These are phyloP conservation scores for Chlorella vulgaris DNA, from an alignment of 139 green algal species.

Conservation along the genomic window DNA sequence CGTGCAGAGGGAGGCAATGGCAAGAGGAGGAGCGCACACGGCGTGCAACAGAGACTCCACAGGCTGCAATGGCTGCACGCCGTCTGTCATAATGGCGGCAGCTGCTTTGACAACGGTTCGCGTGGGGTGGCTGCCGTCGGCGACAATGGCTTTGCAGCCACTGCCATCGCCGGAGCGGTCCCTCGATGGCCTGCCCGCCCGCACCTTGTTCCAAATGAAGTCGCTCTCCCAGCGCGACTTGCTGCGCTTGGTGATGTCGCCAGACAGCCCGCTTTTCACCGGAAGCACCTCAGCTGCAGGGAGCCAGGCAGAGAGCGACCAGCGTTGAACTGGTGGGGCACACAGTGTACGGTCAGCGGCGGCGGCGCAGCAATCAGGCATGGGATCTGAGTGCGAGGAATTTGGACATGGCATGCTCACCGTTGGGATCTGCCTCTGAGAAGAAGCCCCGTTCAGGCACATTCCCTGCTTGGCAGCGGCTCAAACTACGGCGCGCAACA, in stretches of 20 bases:
- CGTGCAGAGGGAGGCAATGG: neutral
- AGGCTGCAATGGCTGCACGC: too few species aligned
- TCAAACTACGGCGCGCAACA: neutral
- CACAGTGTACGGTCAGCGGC: too few species aligned
- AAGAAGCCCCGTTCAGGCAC: slow-evolving; percentile 55
- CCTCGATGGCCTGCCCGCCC: neutral
- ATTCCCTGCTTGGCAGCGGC: slow-evolving; percentile 17
- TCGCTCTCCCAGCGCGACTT: slow-evolving; percentile 73
- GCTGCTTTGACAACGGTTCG: too few species aligned
- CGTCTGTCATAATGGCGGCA: too few species aligned
- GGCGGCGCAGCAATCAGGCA: too few species aligned
- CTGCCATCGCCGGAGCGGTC: neutral
- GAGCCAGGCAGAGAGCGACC: too few species aligned
- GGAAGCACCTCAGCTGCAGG: slow-evolving; percentile 47
- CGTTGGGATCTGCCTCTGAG: slow-evolving; percentile 51
- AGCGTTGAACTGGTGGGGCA: too few species aligned
- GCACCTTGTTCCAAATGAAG: slow-evolving; percentile 84
- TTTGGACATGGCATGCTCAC: too few species aligned
- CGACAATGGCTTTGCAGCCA: too few species aligned
- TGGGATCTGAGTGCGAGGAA: too few species aligned
- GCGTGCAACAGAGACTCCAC: too few species aligned
- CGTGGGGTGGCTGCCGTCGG: too few species aligned
- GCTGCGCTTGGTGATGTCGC: slow-evolving; percentile 66
- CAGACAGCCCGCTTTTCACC: slow-evolving; percentile 34
- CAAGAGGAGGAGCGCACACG: neutral